These are phyloP conservation scores for Scedosporium dehoogii DNA, from an alignment of 2,329 filamentous ascomycete genomes.

Conservation along the genomic window DNA sequence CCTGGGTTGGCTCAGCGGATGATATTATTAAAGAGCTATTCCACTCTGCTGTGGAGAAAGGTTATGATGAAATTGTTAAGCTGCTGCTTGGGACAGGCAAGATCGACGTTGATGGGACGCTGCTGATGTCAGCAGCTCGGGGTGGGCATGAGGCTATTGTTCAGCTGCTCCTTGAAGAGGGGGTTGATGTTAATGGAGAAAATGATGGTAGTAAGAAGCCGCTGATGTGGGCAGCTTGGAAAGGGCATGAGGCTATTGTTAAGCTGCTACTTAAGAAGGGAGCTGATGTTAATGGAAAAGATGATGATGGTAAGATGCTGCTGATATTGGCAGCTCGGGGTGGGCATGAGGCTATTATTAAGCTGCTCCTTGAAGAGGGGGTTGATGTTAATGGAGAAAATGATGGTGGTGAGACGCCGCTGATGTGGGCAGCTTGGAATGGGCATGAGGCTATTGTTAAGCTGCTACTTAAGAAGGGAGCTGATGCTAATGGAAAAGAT, in stretches of 20 bases:
- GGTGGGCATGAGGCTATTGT: background rate
- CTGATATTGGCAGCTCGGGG: background rate
- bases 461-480: conserved; percentile 1
- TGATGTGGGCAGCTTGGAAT: background rate
- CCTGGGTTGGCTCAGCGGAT: background rate
- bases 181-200: background rate
- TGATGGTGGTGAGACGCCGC: background rate
- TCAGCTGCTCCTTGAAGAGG: conserved; percentile 2
- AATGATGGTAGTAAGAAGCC: background rate
- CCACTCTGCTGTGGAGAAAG: background rate
- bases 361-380: conserved; percentile 2
- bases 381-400: background rate
- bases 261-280: conserved; percentile 3
- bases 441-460: conserved; percentile 2
- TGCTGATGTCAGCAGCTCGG: background rate
- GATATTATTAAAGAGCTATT: background rate
- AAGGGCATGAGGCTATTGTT: background rate
- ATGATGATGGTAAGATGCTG: background rate
- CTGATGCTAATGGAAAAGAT: conserved; percentile 3
- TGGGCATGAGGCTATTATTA: conserved; percentile 1
- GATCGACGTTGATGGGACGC: background rate
- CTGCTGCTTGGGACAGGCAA: background rate
- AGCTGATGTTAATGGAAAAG: conserved; percentile 3
- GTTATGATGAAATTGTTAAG: background rate
- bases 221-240: background rate